A percentile compares a stretch with the other conserved stretches of the same genome.
phyloP scores from a whole-genome alignment of 1,139 yeast genomes.

The Nakaseomyces sp. region DNA sequence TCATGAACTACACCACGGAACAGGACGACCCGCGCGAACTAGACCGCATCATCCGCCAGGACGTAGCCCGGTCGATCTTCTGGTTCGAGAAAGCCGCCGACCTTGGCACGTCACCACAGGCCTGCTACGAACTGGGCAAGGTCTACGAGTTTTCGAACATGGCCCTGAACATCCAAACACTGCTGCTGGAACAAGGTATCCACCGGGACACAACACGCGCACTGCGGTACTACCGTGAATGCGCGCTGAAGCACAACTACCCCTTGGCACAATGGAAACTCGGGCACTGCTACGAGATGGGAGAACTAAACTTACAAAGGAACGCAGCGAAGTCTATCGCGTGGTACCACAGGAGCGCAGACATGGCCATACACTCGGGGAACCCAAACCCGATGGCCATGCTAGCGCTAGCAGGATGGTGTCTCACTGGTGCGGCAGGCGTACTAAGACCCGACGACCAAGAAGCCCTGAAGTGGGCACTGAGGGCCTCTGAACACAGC shows the following conservation, averaged over 20 bases:
- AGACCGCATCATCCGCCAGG: slow-evolving; percentile 21
- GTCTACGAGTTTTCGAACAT: slow-evolving; percentile 53
- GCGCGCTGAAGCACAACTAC: slow-evolving; percentile 63
- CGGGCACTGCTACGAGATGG: slow-evolving; percentile 83
- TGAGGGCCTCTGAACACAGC: slow-evolving; percentile 62
- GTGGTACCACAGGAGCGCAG: slow-evolving; percentile 69
- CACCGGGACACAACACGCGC: slow-evolving; percentile 47
- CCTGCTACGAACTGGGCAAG: slow-evolving; percentile 59
- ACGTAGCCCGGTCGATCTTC: slow-evolving; percentile 39
- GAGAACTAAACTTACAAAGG: slow-evolving; percentile 56
- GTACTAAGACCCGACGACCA: slow-evolving; percentile 63
- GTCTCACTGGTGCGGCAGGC: slow-evolving; percentile 70
- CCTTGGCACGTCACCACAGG: slow-evolving; percentile 37
- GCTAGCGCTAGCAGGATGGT: slow-evolving; percentile 89
- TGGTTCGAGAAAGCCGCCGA: slow-evolving; percentile 53
- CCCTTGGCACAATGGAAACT: slow-evolving; percentile 77
- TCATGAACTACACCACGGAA: slow-evolving; percentile 13
- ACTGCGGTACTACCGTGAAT: slow-evolving; percentile 58
- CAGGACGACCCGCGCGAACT: slow-evolving; percentile 32
- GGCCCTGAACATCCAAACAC: slow-evolving; percentile 12
- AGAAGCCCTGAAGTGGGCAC: slow-evolving; percentile 71
- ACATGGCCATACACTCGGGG: not conserved
- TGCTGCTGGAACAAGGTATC: slow-evolving; percentile 18
- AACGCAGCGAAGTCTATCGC: slow-evolving; percentile 74
- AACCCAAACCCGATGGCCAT: slow-evolving; percentile 66